Evolutionary conservation across 768 basidiomycete species (phyloP).

Genomic region (Kwoniella shandongensis): DNA sequence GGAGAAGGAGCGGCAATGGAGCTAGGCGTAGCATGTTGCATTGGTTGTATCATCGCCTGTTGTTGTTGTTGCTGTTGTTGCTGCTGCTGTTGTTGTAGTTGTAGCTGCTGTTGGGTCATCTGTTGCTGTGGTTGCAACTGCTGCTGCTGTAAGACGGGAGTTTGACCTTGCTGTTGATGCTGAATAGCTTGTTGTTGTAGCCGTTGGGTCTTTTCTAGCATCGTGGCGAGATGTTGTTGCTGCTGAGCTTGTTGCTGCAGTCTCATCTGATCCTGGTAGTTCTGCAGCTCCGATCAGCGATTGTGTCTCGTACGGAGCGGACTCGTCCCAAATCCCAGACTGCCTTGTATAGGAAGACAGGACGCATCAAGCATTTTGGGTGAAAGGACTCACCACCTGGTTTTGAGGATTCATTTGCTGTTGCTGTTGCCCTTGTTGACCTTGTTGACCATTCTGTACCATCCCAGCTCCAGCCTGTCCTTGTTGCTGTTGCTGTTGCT

Average conservation of each 20-base stretch:
- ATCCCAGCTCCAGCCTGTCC: conserved; percentile 9
- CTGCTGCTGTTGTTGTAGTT: conserved; percentile 13
- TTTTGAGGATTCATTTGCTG: conserved; percentile 17
- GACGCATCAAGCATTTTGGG: neutral
- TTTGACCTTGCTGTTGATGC: conserved; percentile 17
- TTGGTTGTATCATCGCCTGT: conserved; percentile 10
- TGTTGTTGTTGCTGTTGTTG: conserved; percentile 17
- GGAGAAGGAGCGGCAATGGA: conserved; percentile 20
- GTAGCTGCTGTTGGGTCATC: neutral
- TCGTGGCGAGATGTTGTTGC: conserved; percentile 24
- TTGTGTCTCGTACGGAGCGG: too few relatives aligned
- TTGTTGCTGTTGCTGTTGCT: conserved; percentile 13
- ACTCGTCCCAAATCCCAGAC: too few relatives aligned
- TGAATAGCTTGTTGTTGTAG: conserved; percentile 26
- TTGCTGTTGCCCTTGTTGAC: conserved; percentile 22
- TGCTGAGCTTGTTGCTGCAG: conserved; percentile 29
- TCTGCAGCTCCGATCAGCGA: too few relatives aligned
- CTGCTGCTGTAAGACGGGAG: conserved; percentile 10
- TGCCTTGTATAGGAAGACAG: neutral
- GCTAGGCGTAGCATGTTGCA: conserved; percentile 14
- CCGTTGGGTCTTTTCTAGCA: conserved; percentile 23
- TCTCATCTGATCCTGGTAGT: conserved; percentile 21
- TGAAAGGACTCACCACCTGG: neutral
- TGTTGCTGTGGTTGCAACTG: conserved; percentile 16
- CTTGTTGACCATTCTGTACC: conserved; percentile 15